These are phyloP conservation scores for Talaromyces verruculosus DNA, from an alignment of 2,329 filamentous ascomycete genomes.

Conservation along the genomic window DNA sequence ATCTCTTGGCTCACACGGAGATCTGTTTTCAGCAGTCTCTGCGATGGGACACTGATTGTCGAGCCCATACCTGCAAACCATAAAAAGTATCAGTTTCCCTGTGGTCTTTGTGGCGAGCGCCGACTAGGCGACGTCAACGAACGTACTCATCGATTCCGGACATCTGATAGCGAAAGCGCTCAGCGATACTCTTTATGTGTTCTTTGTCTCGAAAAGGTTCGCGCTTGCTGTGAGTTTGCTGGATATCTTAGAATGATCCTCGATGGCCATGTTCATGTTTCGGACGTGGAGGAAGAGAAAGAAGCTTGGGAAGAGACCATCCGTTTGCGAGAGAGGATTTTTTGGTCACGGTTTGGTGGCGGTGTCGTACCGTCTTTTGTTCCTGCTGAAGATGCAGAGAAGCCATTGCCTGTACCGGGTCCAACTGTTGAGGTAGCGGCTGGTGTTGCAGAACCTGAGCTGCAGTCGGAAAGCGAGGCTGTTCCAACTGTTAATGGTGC, in stretches of 20 bases:
- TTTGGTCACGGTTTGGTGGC: constrained; percentile 90
- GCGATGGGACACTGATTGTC: constrained; percentile 81
- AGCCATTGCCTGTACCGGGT: constrained; percentile 13
- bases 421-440: neutral
- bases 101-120: constrained; percentile 83
- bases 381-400: constrained; percentile 28
- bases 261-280: constrained; percentile 85
- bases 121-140: constrained; percentile 69
- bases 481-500: neutral
- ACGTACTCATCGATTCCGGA: constrained; percentile 83
- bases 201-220: constrained; percentile 79
- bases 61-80: constrained; percentile 72
- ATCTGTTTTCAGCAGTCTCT: constrained; percentile 77
- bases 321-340: constrained; percentile 87
- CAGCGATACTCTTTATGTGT: constrained; percentile 87
- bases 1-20: constrained; percentile 91
- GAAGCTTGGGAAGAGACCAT: constrained; percentile 94
- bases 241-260: constrained; percentile 88
- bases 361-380: constrained; percentile 73
- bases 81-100: constrained; percentile 60
- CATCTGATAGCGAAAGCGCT: constrained; percentile 80
- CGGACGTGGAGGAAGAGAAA: constrained; percentile 79
- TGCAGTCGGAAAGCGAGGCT: neutral
- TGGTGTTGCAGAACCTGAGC: neutral
- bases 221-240: constrained; percentile 88